These are phyloP conservation scores for Hypocreales sp. DNA, from an alignment of 2,329 filamentous ascomycete genomes.

Conservation along the genomic window DNA sequence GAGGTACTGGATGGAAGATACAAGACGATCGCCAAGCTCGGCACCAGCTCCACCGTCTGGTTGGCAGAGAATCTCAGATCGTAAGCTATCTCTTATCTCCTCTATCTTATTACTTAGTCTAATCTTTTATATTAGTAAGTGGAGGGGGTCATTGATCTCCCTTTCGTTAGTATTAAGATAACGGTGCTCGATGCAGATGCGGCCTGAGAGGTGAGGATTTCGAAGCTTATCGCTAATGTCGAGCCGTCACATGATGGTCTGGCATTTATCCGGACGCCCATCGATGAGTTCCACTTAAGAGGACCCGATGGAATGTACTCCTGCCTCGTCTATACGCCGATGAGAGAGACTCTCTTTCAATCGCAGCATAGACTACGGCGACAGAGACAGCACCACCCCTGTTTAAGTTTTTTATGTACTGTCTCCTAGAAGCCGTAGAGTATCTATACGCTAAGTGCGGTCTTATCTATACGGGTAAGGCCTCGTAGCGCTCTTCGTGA, in stretches of 20 bases:
- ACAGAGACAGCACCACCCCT: constrained; percentile 3
- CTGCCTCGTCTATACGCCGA: constrained; percentile 9
- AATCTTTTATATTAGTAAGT: constrained; percentile 2
- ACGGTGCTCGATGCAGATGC: constrained; percentile 5
- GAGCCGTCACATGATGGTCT: constrained; percentile 6
- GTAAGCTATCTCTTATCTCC: constrained; percentile 2
- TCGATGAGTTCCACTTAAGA: constrained; percentile 6
- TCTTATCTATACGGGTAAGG: constrained; percentile 9
- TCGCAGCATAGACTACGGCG: constrained; percentile 5
- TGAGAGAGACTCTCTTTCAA: constrained; percentile 8
- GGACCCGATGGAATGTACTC: constrained; percentile 6
- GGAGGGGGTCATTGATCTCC: constrained; percentile 1
- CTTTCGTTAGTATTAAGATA: constrained; percentile 7
- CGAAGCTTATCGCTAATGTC: constrained; percentile 4
- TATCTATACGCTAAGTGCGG: constrained; percentile 8
- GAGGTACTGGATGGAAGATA: constrained; percentile 17
- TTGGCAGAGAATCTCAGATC: constrained; percentile 12
- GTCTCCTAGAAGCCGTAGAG: constrained; percentile 7
- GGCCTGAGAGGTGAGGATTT: constrained; percentile 3
- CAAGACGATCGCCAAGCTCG: constrained; percentile 18
- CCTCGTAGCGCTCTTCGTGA: not conserved
- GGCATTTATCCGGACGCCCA: constrained; percentile 2
- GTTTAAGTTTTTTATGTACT: constrained; percentile 6
- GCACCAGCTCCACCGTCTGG: constrained; percentile 20
- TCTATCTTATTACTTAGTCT: too few species aligned